These are phyloP conservation scores for Magnusiomyces paraingens DNA, from an alignment of 1,139 yeast genomes.

Conservation along the genomic window DNA sequence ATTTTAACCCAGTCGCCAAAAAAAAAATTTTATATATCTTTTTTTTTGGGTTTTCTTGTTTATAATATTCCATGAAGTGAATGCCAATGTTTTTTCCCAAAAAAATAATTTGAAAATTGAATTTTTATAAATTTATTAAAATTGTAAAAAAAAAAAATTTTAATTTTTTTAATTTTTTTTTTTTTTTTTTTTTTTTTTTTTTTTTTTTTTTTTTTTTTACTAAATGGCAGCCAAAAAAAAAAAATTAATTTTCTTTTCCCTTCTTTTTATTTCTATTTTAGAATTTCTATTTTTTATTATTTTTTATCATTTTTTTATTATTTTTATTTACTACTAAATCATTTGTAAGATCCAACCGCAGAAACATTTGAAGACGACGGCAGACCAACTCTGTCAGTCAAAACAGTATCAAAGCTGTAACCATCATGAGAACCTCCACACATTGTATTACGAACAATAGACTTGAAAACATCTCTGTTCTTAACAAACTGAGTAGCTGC, in stretches of 20 bases:
- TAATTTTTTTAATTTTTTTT: neutral
- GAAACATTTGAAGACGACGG: neutral
- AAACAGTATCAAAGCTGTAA: constrained; percentile 57
- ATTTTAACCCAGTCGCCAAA: constrained; percentile 2
- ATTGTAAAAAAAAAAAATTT: neutral
- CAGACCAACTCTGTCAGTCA: neutral
- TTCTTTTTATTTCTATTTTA: neutral
- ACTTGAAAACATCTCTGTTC: constrained; percentile 49
- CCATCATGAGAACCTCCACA: constrained; percentile 59
- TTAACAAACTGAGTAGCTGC: constrained; percentile 74
- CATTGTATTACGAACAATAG: constrained; percentile 61
- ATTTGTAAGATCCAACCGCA: neutral
- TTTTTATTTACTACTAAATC: neutral
- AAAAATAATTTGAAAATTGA: constrained; percentile 1
- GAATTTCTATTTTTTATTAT: neutral
- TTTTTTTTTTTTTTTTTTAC: neutral
- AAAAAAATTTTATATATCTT: constrained; percentile 2
- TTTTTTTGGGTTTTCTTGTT: constrained; percentile 15
- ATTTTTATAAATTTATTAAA: neutral
- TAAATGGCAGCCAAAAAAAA: neutral
- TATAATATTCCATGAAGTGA: constrained; percentile 19
- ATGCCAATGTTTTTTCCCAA: constrained; percentile 14
- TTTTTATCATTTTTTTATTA: neutral
- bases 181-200: neutral
- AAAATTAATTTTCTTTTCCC: neutral